These are phyloP conservation scores for Penicillium verhagenii DNA, from an alignment of 495 filamentous ascomycete species.

Conservation along the genomic window DNA sequence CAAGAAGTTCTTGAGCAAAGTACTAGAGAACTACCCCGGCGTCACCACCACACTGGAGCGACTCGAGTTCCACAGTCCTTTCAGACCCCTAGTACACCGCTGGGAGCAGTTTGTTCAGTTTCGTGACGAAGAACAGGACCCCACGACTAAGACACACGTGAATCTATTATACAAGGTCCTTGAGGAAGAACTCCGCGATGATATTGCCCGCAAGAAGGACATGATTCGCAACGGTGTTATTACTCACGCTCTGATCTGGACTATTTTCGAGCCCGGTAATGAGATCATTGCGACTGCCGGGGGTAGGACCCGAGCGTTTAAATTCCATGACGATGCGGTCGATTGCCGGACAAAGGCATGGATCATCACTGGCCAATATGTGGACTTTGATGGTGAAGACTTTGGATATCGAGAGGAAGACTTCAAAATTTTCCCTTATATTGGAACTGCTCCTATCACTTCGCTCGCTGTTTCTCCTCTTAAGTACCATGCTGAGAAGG, in stretches of 20 bases:
- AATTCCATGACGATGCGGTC: constrained; percentile 23
- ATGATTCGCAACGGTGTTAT: constrained; percentile 57
- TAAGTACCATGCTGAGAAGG: constrained; percentile 48
- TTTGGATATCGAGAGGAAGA: constrained; percentile 50
- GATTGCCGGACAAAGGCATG: constrained; percentile 18
- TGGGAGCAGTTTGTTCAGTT: constrained; percentile 56
- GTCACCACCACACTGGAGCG: constrained; percentile 59
- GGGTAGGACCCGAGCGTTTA: constrained; percentile 38
- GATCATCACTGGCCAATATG: constrained; percentile 38
- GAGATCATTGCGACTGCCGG: constrained; percentile 37
- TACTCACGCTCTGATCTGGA: constrained; percentile 58
- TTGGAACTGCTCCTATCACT: constrained; percentile 56
- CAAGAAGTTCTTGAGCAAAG: constrained; percentile 53
- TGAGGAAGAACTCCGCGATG: constrained; percentile 56
- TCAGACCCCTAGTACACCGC: constrained; percentile 65
- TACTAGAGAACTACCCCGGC: constrained; percentile 63
- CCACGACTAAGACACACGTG: constrained; percentile 53
- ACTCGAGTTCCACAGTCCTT: constrained; percentile 58
- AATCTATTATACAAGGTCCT: constrained; percentile 56
- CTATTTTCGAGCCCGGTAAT: constrained; percentile 50
- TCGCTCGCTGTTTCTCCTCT: constrained; percentile 57
- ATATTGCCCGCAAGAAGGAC: constrained; percentile 56
- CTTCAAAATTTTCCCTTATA: constrained; percentile 49
- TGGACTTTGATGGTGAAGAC: constrained; percentile 59
- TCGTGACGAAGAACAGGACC: constrained; percentile 45